Percentiles rank a stretch among this genome's conserved stretches.
Conservation (phyloP, 176 grass and related monocot genomes). For the Otatea glauca region DNA sequence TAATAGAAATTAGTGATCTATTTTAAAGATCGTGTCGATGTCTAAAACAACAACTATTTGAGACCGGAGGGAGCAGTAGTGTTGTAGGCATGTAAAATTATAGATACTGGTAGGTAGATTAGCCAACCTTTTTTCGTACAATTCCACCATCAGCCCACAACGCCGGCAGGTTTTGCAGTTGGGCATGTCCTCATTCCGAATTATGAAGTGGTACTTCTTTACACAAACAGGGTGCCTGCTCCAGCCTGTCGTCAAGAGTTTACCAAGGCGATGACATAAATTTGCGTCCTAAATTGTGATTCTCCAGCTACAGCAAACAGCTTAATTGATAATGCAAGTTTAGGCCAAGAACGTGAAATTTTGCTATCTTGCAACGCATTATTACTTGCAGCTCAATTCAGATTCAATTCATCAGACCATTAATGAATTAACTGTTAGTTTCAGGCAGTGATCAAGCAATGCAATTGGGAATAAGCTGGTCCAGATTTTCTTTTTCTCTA, state of each 20-base stretch:
- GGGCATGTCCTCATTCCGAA: constrained; percentile 44
- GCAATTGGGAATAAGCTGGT: not conserved
- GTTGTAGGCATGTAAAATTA: not conserved
- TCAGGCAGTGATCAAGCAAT: not conserved
- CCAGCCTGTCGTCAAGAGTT: constrained; percentile 64
- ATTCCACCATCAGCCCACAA: constrained; percentile 51
- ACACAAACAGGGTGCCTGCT: constrained; percentile 73
- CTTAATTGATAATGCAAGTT: not conserved
- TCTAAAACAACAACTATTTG: too few relatives aligned
- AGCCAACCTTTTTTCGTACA: constrained; percentile 58
- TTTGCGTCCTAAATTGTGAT: not conserved
- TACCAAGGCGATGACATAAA: constrained; percentile 5
- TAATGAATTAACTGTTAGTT: not conserved
- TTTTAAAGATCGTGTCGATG: too few relatives aligned
- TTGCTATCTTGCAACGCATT: not conserved
- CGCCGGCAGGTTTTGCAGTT: constrained; percentile 46
- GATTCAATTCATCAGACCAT: not conserved
- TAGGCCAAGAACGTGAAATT: not conserved
- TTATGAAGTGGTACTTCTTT: constrained; percentile 84
- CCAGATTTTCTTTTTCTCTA: not conserved
- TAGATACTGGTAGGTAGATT: not conserved
- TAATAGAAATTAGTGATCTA: too few relatives aligned
- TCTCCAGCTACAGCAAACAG: not conserved
- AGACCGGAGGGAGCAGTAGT: too few relatives aligned
- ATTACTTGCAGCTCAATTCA: not conserved